Conservation (phyloP, 257 asterid species). For the Asclepias syriaca region DNA sequence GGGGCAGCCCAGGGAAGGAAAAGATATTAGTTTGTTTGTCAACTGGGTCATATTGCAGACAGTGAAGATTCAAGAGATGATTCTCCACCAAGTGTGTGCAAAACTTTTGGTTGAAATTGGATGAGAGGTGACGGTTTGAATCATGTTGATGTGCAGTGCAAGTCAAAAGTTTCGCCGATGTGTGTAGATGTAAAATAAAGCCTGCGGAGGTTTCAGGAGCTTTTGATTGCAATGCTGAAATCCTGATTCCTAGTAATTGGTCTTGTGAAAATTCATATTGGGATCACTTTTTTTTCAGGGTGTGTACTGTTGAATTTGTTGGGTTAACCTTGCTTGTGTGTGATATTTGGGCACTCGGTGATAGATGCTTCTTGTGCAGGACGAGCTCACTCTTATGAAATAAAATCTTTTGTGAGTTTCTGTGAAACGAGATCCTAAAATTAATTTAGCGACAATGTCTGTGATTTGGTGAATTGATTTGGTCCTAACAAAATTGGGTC, state of each 20-base stretch:
- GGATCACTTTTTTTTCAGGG: not conserved
- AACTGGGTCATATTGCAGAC: not conserved
- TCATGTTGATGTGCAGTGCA: not conserved
- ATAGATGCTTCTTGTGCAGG: not conserved
- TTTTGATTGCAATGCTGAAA: not conserved
- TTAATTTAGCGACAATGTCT: not conserved
- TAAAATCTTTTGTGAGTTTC: not conserved
- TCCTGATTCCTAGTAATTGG: not conserved
- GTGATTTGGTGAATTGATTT: not conserved
- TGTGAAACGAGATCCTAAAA: not conserved
- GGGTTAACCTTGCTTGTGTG: not conserved
- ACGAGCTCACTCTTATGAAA: too few relatives aligned
- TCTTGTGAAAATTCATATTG: too few relatives aligned
- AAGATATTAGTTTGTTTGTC: not conserved
- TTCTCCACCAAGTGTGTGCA: not conserved
- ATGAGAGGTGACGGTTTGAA: not conserved
- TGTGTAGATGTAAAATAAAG: not conserved
- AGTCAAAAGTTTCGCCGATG: not conserved
- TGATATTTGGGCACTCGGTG: not conserved
- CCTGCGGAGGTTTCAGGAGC: not conserved
- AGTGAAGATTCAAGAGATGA: not conserved
- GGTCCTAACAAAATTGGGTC: too few relatives aligned
- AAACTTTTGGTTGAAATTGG: not conserved
- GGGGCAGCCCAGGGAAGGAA: not conserved
- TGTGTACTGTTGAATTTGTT: not conserved